Percentiles rank a stretch among this genome's conserved stretches.
Evolutionary conservation across 2,329 filamentous ascomycete species (phyloP).

Genomic region (Didymella keratinophila): DNA sequence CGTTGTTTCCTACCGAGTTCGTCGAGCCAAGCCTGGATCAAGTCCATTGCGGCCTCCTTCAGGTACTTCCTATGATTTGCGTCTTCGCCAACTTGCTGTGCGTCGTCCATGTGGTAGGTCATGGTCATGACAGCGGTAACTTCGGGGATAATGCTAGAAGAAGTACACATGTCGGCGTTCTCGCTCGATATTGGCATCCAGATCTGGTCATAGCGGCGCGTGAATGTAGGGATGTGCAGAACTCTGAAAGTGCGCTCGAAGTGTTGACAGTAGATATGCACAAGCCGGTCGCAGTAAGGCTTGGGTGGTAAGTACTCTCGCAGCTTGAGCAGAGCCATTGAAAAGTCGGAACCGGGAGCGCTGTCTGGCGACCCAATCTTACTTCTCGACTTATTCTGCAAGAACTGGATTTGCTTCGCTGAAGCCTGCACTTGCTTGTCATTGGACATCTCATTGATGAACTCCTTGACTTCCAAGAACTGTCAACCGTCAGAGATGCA

Average conservation of each 20-base stretch:
- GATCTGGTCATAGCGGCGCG: conserved; percentile 32
- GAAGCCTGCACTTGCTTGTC: conserved; percentile 26
- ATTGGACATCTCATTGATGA: conserved; percentile 24
- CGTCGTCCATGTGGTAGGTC: conserved; percentile 31
- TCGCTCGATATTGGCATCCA: conserved; percentile 23
- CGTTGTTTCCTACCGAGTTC: conserved; percentile 32
- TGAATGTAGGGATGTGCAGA: conserved; percentile 36
- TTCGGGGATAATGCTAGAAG: conserved; percentile 35
- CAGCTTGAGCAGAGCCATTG: conserved; percentile 29
- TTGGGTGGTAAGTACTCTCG: conserved; percentile 32
- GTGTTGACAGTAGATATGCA: conserved; percentile 28
- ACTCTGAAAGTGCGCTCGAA: conserved; percentile 39
- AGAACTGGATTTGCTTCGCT: conserved; percentile 29
- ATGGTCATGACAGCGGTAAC: conserved; percentile 33
- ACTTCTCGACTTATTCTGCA: conserved; percentile 25
- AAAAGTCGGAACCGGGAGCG: conserved; percentile 19
- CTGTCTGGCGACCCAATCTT: conserved; percentile 23
- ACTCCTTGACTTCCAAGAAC: conserved; percentile 30
- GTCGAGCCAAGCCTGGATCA: conserved; percentile 34
- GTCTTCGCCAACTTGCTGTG: conserved; percentile 16
- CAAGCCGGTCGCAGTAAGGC: conserved; percentile 32
- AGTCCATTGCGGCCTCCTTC: conserved; percentile 23
- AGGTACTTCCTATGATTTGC: conserved; percentile 24
- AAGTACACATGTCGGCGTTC: conserved; percentile 18
- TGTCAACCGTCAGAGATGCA: conserved; percentile 15